A percentile compares a stretch with the other conserved stretches of the same genome.
These are phyloP conservation scores for Friedmanniomyces endolithicus DNA, from an alignment of 495 filamentous ascomycete genomes.

Conservation along the genomic window DNA sequence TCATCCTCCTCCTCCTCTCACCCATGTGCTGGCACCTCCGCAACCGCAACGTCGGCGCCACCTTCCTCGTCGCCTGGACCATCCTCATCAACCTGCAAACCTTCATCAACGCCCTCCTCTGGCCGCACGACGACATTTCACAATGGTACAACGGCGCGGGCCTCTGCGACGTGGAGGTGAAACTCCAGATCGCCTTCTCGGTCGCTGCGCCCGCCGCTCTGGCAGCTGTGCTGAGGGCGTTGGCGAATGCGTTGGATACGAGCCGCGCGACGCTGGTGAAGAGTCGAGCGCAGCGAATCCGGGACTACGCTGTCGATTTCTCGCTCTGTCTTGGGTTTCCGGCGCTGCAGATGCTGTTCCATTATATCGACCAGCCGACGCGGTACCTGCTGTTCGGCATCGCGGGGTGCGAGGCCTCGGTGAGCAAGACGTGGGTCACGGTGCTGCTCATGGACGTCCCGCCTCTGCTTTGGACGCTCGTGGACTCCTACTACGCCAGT, in stretches of 20 bases:
- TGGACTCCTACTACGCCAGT: constrained; percentile 61
- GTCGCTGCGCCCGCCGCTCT: constrained; percentile 51
- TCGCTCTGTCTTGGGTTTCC: constrained; percentile 60
- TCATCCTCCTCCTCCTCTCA: constrained; percentile 44
- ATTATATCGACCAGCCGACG: constrained; percentile 53
- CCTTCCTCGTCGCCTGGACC: constrained; percentile 51
- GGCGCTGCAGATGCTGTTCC: constrained; percentile 48
- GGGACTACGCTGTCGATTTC: constrained; percentile 45
- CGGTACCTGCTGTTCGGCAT: constrained; percentile 67
- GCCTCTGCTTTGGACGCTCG: constrained; percentile 50
- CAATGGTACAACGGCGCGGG: constrained; percentile 61
- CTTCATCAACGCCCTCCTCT: constrained; percentile 68
- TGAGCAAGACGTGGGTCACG: constrained; percentile 58
- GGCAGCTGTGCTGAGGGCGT: constrained; percentile 58
- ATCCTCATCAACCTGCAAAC: constrained; percentile 53
- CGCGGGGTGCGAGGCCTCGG: constrained; percentile 54
- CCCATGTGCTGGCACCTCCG: constrained; percentile 44
- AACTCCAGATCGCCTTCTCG: constrained; percentile 50
- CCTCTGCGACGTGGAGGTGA: constrained; percentile 74
- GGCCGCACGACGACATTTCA: constrained; percentile 57
- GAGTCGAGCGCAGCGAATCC: constrained; percentile 40
- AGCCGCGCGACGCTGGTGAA: constrained; percentile 43
- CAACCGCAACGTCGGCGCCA: constrained; percentile 50
- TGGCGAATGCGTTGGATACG: constrained; percentile 59
- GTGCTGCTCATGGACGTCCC: constrained; percentile 56